Percentiles rank a stretch among this genome's conserved stretches.
These are phyloP conservation scores for Phaseolus lunatus DNA, from an alignment of 306 rosid genomes.

Conservation along the genomic window DNA sequence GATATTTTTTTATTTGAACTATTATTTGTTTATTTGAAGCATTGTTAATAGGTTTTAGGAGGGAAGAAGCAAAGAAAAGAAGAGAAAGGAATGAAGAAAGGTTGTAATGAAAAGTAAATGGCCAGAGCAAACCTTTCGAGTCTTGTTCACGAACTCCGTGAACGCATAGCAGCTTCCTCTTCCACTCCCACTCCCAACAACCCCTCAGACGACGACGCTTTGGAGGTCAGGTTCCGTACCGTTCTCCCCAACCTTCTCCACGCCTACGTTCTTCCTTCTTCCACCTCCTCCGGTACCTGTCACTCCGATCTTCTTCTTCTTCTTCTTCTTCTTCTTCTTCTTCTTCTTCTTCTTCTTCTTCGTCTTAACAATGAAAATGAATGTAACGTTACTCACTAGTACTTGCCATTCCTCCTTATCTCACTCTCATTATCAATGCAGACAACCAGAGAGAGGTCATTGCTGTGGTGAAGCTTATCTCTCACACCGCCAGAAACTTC, in stretches of 20 bases:
- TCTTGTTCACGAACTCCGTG: constrained; percentile 83
- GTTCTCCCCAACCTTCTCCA: constrained; percentile 86
- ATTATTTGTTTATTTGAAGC: background rate
- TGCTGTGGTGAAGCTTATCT: constrained; percentile 77
- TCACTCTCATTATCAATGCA: background rate
- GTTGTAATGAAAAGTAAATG: constrained; percentile 44
- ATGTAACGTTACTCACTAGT: background rate
- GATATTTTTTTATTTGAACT: no score
- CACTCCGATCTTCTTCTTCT: no score
- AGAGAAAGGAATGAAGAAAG: constrained; percentile 16
- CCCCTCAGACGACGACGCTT: constrained; percentile 59
- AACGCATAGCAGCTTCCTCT: constrained; percentile 76
- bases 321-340: background rate
- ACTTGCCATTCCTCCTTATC: background rate
- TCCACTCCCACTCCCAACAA: constrained; percentile 55
- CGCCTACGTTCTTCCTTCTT: constrained; percentile 68
- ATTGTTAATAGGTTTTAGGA: constrained; percentile 7
- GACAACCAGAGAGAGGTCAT: constrained; percentile 69
- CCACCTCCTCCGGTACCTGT: constrained; percentile 60
- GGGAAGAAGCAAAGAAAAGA: background rate
- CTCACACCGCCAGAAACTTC: constrained; percentile 68
- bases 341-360: background rate
- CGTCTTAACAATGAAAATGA: background rate
- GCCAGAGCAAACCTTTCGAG: constrained; percentile 72
- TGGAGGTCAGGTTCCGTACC: constrained; percentile 77